A percentile compares a stretch with the other conserved stretches of the same genome.
phyloP scores from a whole-genome alignment of 106 monocot species.

The Triglochin maritima region DNA sequence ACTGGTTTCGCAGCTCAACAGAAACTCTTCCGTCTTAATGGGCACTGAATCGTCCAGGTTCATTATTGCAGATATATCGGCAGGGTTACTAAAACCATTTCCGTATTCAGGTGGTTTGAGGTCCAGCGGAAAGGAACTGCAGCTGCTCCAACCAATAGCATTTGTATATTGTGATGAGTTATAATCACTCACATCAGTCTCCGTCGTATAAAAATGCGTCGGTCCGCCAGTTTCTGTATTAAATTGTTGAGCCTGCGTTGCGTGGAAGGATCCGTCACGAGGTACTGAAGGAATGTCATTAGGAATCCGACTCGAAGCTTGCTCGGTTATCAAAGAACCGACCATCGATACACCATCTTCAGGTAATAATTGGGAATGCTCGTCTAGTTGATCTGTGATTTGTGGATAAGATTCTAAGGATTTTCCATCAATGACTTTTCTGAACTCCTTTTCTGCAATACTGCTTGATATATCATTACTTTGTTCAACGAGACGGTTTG shows the following conservation, averaged over 20 bases:
- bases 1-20: slow-evolving; percentile 15
- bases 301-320: not conserved
- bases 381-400: slow-evolving; percentile 9
- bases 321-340: not conserved
- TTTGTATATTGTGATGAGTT: not conserved
- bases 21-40: slow-evolving; percentile 21
- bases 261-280: not conserved
- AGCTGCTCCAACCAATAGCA: slow-evolving; percentile 3
- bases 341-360: not conserved
- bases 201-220: slow-evolving; percentile 9
- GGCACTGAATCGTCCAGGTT: slow-evolving; percentile 18
- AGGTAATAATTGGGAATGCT: not conserved
- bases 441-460: not conserved
- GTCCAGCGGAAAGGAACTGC: not conserved
- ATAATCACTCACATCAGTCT: slow-evolving; percentile 3
- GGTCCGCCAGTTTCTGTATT: slow-evolving; percentile 8
- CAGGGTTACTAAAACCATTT: slow-evolving; percentile 27
- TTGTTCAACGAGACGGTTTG: slow-evolving; percentile 10
- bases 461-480: not conserved
- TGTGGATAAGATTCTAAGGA: slow-evolving; percentile 10
- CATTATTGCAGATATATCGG: slow-evolving; percentile 39
- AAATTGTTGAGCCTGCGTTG: slow-evolving; percentile 6
- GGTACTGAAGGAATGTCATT: not conserved
- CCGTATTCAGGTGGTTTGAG: not conserved
- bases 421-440: slow-evolving; percentile 2